phyloP scores from a whole-genome alignment of 441 rosid species.

The Croton setiger region DNA sequence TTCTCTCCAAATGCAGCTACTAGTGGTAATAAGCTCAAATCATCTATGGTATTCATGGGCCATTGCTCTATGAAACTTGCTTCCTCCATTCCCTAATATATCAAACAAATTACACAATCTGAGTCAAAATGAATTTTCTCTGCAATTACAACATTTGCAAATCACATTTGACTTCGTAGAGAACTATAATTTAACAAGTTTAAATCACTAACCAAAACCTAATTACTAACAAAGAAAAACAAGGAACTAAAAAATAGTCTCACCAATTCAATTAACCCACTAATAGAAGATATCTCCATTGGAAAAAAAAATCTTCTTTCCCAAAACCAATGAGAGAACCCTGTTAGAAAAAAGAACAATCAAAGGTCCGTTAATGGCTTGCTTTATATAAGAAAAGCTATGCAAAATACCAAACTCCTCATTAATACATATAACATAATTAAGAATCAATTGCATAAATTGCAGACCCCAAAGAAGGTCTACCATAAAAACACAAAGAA shows the following conservation, averaged over 20 bases:
- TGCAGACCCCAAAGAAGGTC: no score
- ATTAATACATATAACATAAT: no score
- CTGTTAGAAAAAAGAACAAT: not conserved
- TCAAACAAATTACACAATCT: not conserved
- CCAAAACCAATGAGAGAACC: not conserved
- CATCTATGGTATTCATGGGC: slow-evolving; percentile 47
- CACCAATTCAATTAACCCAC: slow-evolving; percentile 29
- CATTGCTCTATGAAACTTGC: slow-evolving; percentile 41
- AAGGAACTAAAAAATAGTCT: not conserved
- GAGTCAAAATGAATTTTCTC: no score
- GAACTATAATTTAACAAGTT: no score
- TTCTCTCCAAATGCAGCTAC: slow-evolving; percentile 45
- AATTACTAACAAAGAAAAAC: not conserved
- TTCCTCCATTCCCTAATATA: slow-evolving; percentile 47
- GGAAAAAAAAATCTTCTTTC: slow-evolving; percentile 22
- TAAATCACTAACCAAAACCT: no score
- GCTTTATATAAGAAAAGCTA: no score
- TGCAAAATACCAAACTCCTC: no score
- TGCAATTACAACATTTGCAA: no score
- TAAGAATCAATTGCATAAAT: no score
- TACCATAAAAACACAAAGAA: no score
- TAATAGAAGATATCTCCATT: slow-evolving; percentile 38
- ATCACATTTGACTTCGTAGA: no score
- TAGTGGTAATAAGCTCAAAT: slow-evolving; percentile 31
- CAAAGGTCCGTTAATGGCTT: no score